Conservation (phyloP, 2,329 filamentous ascomycete species). For the Cordyceps cicadae region DNA sequence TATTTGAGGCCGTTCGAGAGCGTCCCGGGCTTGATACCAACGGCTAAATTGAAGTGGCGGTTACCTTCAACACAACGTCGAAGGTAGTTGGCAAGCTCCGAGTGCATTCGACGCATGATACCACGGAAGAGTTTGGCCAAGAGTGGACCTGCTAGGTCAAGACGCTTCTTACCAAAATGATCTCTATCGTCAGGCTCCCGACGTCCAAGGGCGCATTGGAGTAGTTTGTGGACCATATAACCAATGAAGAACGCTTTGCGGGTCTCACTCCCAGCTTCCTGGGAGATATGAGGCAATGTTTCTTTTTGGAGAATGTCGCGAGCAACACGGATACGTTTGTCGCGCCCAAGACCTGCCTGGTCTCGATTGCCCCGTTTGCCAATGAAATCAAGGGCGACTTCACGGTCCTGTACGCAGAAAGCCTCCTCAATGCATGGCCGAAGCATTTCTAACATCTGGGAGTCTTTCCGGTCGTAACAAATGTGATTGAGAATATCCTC, state of each 20-base stretch:
- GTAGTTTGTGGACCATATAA: slow-evolving; percentile 95
- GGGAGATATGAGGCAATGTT: slow-evolving; percentile 90
- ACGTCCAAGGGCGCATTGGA: slow-evolving; percentile 87
- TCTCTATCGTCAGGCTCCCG: slow-evolving; percentile 95
- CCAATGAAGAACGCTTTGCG: slow-evolving; percentile 96
- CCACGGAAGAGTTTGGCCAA: slow-evolving; percentile 94
- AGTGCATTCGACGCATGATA: slow-evolving; percentile 83
- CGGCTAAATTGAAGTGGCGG: slow-evolving; percentile 79
- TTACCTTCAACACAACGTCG: slow-evolving; percentile 86
- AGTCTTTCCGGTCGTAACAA: slow-evolving; percentile 91
- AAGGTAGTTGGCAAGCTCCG: slow-evolving; percentile 84
- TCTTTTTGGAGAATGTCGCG: slow-evolving; percentile 96
- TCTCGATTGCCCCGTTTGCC: slow-evolving; percentile 73
- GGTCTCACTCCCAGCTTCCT: slow-evolving; percentile 88
- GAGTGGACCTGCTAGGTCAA: slow-evolving; percentile 89
- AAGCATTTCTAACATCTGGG: slow-evolving; percentile 94
- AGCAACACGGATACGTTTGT: slow-evolving; percentile 86
- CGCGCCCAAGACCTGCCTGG: slow-evolving; percentile 57
- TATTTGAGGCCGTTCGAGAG: slow-evolving; percentile 94
- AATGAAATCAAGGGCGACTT: slow-evolving; percentile 90
- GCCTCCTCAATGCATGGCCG: slow-evolving; percentile 96
- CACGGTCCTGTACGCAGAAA: slow-evolving; percentile 90
- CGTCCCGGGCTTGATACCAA: slow-evolving; percentile 85
- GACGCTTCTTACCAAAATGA: slow-evolving; percentile 97
- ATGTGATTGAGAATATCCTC: slow-evolving; percentile 98